A percentile compares a stretch with the other conserved stretches of the same genome.
Conservation (phyloP, 352 stramenopile species). For the Pythium utonaiense region DNA sequence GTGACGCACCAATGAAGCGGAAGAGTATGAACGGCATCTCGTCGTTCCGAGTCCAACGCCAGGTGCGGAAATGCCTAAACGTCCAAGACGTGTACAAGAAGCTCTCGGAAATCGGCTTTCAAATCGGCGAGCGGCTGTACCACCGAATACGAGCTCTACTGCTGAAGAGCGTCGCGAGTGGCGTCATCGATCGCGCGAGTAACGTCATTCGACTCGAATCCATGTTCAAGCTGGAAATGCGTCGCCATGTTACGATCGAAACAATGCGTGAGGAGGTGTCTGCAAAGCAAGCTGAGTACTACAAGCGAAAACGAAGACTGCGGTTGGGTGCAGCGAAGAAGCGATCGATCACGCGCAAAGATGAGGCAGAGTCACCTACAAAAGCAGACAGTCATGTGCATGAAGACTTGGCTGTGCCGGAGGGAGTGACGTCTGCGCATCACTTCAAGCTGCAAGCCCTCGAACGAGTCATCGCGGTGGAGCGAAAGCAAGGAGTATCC, state of each 20-base stretch:
- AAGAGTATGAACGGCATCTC: neutral
- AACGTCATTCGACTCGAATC: conserved; percentile 51
- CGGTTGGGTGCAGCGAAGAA: neutral
- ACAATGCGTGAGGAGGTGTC: conserved; percentile 36
- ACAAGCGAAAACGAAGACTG: conserved; percentile 15
- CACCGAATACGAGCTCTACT: conserved; percentile 36
- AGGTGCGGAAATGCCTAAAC: neutral
- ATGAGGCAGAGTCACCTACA: neutral
- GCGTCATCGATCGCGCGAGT: conserved; percentile 37
- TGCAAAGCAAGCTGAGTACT: conserved; percentile 13
- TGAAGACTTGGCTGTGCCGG: conserved; percentile 9
- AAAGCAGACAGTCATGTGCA: neutral
- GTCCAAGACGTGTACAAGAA: conserved; percentile 31
- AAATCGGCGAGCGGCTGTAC: conserved; percentile 47
- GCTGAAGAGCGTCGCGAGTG: conserved; percentile 37
- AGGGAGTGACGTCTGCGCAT: conserved; percentile 28
- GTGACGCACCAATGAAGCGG: neutral
- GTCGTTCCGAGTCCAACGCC: neutral
- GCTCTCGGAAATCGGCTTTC: conserved; percentile 31
- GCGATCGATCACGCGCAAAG: neutral
- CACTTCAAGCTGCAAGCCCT: conserved; percentile 60
- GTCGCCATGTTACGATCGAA: conserved; percentile 51
- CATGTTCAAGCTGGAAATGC: conserved; percentile 58
- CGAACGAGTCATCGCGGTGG: conserved; percentile 29
- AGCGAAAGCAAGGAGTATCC: conserved; percentile 8